Percentiles rank a stretch among this genome's conserved stretches.
Conservation (phyloP, 78 protist species). For the Cavenderia fasciculata region DNA sequence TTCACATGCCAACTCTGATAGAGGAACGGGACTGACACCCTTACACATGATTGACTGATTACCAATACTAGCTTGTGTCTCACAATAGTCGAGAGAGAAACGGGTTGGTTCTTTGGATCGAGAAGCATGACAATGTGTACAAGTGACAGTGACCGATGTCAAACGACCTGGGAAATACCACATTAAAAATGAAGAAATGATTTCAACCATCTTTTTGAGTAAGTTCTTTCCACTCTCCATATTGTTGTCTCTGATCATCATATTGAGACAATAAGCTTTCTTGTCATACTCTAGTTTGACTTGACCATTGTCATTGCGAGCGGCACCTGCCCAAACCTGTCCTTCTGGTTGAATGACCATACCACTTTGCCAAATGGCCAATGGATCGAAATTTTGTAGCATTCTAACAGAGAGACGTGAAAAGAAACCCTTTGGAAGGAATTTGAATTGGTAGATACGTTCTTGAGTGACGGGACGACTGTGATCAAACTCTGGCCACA, state of each 20-base stretch:
- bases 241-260: slow-evolving; percentile 20
- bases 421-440: slow-evolving; percentile 73
- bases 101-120: slow-evolving; percentile 11
- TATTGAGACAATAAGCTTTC: not conserved
- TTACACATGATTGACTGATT: slow-evolving; percentile 20
- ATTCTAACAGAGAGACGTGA: slow-evolving; percentile 30
- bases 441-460: slow-evolving; percentile 51
- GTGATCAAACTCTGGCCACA: slow-evolving; percentile 36
- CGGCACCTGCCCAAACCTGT: slow-evolving; percentile 72
- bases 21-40: not conserved
- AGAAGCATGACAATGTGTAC: slow-evolving; percentile 33
- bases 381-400: slow-evolving; percentile 55
- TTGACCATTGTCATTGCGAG: slow-evolving; percentile 21
- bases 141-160: slow-evolving; percentile 8
- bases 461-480: not conserved
- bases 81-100: slow-evolving; percentile 34
- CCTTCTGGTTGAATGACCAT: slow-evolving; percentile 51
- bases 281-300: slow-evolving; percentile 37
- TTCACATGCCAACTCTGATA: slow-evolving; percentile 49
- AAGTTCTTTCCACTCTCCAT: not conserved
- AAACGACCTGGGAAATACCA: slow-evolving; percentile 79
- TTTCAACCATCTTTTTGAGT: slow-evolving; percentile 7
- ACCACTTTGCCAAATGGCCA: slow-evolving; percentile 65
- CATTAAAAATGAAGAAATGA: slow-evolving; percentile 57
- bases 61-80: slow-evolving; percentile 35